These are phyloP conservation scores for Colletotrichum acutatum DNA, from an alignment of 2,329 filamentous ascomycete species.

Conservation along the genomic window DNA sequence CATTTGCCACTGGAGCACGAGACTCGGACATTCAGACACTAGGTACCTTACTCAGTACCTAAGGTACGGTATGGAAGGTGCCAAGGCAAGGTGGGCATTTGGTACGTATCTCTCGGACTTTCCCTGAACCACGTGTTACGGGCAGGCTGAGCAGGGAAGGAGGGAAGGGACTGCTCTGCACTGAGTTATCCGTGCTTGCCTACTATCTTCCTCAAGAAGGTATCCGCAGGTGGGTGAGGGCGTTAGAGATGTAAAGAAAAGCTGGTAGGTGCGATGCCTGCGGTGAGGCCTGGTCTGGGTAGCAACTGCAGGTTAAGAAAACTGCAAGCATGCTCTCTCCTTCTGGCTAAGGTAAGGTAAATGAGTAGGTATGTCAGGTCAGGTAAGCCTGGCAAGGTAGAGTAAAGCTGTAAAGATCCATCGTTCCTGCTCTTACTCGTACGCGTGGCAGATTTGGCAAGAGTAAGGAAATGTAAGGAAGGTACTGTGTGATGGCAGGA, in stretches of 20 bases:
- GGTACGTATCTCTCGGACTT: neutral
- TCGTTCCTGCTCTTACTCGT: neutral
- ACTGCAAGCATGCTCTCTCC: neutral
- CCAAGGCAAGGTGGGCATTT: neutral
- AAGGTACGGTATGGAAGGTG: neutral
- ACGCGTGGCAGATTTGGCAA: conserved; percentile 13
- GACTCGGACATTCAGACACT: neutral
- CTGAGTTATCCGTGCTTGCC: neutral
- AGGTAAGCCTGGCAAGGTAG: neutral
- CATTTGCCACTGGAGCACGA: neutral
- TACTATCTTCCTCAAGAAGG: too few relatives aligned
- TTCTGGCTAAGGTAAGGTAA: neutral
- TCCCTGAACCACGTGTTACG: neutral
- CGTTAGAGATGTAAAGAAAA: neutral
- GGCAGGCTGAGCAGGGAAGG: neutral
- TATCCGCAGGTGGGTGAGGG: neutral
- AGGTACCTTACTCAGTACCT: neutral
- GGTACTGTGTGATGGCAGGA: neutral
- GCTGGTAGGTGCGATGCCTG: conserved; percentile 22
- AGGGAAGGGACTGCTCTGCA: neutral
- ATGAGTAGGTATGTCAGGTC: neutral
- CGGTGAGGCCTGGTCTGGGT: neutral
- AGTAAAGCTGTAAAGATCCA: neutral
- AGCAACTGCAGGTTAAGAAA: neutral
- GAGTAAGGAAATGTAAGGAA: neutral